A percentile compares a stretch with the other conserved stretches of the same genome.
Conservation (phyloP, 805 yeast genomes). For the Alloascoidea africana region DNA sequence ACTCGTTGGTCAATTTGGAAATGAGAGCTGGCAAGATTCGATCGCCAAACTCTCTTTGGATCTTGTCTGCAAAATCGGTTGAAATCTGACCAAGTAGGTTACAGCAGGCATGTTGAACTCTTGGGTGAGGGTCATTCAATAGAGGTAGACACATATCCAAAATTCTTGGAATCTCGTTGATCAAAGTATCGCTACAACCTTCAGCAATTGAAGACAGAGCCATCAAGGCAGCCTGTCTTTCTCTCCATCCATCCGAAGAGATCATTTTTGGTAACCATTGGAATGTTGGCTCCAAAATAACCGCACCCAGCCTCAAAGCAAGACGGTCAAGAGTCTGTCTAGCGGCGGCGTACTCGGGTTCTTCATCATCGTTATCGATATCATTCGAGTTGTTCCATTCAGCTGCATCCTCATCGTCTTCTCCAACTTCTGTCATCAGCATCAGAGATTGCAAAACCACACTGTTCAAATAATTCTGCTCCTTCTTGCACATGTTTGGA, state of each 20-base stretch:
- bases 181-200: conserved; percentile 85
- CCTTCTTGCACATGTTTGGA: conserved; percentile 86
- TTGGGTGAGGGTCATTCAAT: conserved; percentile 74
- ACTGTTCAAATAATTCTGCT: conserved; percentile 52
- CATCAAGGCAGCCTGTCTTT: conserved; percentile 94
- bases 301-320: conserved; percentile 69
- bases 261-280: conserved; percentile 78
- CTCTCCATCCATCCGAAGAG: conserved; percentile 70
- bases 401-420: conserved; percentile 73
- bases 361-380: conserved; percentile 69
- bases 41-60: conserved; percentile 70
- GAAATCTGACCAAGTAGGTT: conserved; percentile 95
- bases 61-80: conserved; percentile 84
- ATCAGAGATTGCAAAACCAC: conserved; percentile 62
- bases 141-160: conserved; percentile 76
- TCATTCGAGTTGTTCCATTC: conserved; percentile 82
- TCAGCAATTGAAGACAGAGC: conserved; percentile 94
- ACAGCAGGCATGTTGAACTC: conserved; percentile 96
- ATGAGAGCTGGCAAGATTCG: conserved; percentile 79
- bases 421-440: conserved; percentile 86
- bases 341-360: conserved; percentile 79
- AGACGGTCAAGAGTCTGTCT: conserved; percentile 91
- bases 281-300: conserved; percentile 75
- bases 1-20: conserved; percentile 53
- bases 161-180: conserved; percentile 65